phyloP scores from a whole-genome alignment of 768 basidiomycete species.

The Russula virescens region DNA sequence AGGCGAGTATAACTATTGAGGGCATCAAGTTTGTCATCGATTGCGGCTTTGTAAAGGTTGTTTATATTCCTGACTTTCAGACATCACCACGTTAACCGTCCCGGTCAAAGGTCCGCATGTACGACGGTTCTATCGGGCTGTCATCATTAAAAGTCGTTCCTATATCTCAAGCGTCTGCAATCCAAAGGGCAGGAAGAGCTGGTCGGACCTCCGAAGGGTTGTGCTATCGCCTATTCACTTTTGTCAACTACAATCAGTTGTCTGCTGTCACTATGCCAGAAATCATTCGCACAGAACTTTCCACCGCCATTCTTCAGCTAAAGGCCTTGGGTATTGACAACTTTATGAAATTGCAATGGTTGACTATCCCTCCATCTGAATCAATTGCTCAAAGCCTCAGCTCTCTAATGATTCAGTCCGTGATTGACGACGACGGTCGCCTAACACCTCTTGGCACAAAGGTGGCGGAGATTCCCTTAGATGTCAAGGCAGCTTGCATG shows the following conservation, averaged over 20 bases:
- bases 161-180: slow-evolving; percentile 82
- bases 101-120: slow-evolving; percentile 68
- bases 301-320: slow-evolving; percentile 85
- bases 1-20: slow-evolving; percentile 97
- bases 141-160: slow-evolving; percentile 81
- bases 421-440: slow-evolving; percentile 77
- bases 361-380: slow-evolving; percentile 81
- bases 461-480: slow-evolving; percentile 92
- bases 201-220: slow-evolving; percentile 90
- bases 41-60: slow-evolving; percentile 90
- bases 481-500: slow-evolving; percentile 91
- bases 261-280: slow-evolving; percentile 77
- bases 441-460: slow-evolving; percentile 73
- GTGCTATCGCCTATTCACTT: slow-evolving; percentile 87
- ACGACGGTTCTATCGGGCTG: slow-evolving; percentile 80
- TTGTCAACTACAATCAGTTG: slow-evolving; percentile 53
- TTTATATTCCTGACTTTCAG: not conserved
- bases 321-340: slow-evolving; percentile 95
- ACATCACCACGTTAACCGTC: not conserved
- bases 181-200: slow-evolving; percentile 90
- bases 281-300: slow-evolving; percentile 85
- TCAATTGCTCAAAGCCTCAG: slow-evolving; percentile 83
- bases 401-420: slow-evolving; percentile 70
- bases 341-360: slow-evolving; percentile 94
- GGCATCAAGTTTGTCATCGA: slow-evolving; percentile 93